These are phyloP conservation scores for Phytophthora tentaculata DNA, from an alignment of 352 stramenopile genomes.

Conservation along the genomic window DNA sequence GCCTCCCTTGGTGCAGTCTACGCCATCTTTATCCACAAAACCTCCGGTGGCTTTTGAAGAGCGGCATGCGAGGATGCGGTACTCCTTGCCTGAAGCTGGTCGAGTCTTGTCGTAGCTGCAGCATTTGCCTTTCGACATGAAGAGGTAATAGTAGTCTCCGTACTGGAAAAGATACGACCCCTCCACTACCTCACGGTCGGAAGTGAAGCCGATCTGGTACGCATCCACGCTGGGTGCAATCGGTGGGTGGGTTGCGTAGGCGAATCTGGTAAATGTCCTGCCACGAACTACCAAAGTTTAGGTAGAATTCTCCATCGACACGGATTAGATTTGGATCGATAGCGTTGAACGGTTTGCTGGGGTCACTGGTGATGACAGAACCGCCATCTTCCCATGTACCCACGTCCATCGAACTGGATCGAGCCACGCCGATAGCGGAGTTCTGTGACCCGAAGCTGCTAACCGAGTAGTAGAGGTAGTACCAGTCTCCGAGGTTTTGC, in stretches of 20 bases:
- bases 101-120: conserved; percentile 40
- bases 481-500: conserved; percentile 48
- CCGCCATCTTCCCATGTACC: conserved; percentile 50
- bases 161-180: conserved; percentile 44
- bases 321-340: conserved; percentile 54
- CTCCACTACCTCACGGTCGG: conserved; percentile 45
- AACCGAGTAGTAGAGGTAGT: conserved; percentile 68
- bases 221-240: conserved; percentile 16
- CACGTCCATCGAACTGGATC: conserved; percentile 46
- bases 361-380: conserved; percentile 35
- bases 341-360: conserved; percentile 49
- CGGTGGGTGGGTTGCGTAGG: conserved; percentile 30
- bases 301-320: conserved; percentile 34
- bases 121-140: conserved; percentile 52
- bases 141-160: conserved; percentile 52
- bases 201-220: conserved; percentile 36
- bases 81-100: conserved; percentile 45
- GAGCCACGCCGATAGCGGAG: conserved; percentile 50
- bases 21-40: conserved; percentile 47
- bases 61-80: conserved; percentile 53
- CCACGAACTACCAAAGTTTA: conserved; percentile 55
- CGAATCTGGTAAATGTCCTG: conserved; percentile 34
- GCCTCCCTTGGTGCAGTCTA: conserved; percentile 38
- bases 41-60: conserved; percentile 39
- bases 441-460: conserved; percentile 51